phyloP scores from a whole-genome alignment of 2,329 filamentous ascomycete genomes.

The Aspergillus sp. region DNA sequence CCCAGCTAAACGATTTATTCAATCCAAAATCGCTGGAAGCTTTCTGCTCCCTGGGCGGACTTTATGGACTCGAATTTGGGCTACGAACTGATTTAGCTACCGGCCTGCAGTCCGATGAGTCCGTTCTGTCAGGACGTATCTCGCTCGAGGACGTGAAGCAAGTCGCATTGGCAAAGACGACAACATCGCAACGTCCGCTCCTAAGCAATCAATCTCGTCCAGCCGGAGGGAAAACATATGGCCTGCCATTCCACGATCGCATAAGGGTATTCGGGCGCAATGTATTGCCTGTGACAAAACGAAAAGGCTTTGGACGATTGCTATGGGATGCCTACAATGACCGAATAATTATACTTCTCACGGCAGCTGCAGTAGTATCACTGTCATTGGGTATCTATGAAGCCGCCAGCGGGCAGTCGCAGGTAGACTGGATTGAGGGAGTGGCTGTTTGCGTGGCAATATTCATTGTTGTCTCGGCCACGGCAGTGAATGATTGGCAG shows the following conservation, averaged over 20 bases:
- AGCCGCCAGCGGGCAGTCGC: slow-evolving; percentile 52
- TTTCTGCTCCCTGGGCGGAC: slow-evolving; percentile 71
- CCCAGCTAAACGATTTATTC: slow-evolving; percentile 70
- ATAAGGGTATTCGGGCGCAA: slow-evolving; percentile 70
- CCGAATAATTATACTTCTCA: slow-evolving; percentile 70
- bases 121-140: slow-evolving; percentile 29
- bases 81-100: slow-evolving; percentile 63
- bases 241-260: slow-evolving; percentile 57
- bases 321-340: slow-evolving; percentile 79
- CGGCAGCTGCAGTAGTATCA: slow-evolving; percentile 68
- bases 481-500: slow-evolving; percentile 74
- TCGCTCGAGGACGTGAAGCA: slow-evolving; percentile 1
- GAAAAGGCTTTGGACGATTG: slow-evolving; percentile 65
- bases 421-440: slow-evolving; percentile 76
- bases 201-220: background rate
- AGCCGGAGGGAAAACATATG: too few species aligned
- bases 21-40: slow-evolving; percentile 74
- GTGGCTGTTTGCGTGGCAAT: slow-evolving; percentile 77
- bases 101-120: slow-evolving; percentile 70
- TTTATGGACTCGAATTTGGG: slow-evolving; percentile 70
- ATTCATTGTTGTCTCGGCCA: slow-evolving; percentile 71
- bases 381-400: slow-evolving; percentile 72
- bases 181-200: background rate
- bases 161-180: background rate
- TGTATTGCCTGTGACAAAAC: slow-evolving; percentile 62